Evolutionary conservation across 345 rosid species (phyloP), one percentile per base, ranked within the genome.

Genomic region (Lumnitzera littorea): DNA sequence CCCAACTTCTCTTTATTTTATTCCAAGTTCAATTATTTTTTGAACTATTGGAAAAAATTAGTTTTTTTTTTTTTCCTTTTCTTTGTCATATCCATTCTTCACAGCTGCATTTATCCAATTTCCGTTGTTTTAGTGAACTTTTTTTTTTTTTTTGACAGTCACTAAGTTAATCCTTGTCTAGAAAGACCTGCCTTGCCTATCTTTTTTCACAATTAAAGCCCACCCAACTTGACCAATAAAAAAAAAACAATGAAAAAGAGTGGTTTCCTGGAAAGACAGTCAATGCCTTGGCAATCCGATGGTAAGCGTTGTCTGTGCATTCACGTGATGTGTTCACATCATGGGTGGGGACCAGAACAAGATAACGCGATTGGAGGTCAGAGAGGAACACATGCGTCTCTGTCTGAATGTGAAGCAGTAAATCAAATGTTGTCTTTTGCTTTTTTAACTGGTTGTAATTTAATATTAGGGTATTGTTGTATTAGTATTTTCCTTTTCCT

Each of bases 281-380:
- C 61, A 31, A 16, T 51, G 41, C 12, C 50, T 13, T 66, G 69
- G 69, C 64, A 59, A 60, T 76, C 49, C 75, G 80, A 72, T 53
- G 68, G 61, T 48, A 66, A 58, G 43, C 7, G 43, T 20, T 36
- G 43, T 51, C 71, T 75, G 77, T 72, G 79, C 60, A 53, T 70
- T 78, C 87, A 82, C 87, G 84, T 80, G 91, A 73, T 65, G 46
- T 80, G 84, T 80, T 73, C 63, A 25, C 63, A 60, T 50, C 70
- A 11, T 57, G 49, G 31, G 50, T 29, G 62, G 66, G 80, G 91
- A 83, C 70, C 87, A 77, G 74, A 70, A 61, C 56, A 51, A 64
- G 66, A 36, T 60, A 61, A 67, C 76, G 80, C 82, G 73, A 80
- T 78, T 73, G 78, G 67, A 61, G 73, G 58, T 61, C 76, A 43